Evolutionary conservation across 306 rosid species (phyloP).

Genomic region (Rosa multiflora): DNA sequence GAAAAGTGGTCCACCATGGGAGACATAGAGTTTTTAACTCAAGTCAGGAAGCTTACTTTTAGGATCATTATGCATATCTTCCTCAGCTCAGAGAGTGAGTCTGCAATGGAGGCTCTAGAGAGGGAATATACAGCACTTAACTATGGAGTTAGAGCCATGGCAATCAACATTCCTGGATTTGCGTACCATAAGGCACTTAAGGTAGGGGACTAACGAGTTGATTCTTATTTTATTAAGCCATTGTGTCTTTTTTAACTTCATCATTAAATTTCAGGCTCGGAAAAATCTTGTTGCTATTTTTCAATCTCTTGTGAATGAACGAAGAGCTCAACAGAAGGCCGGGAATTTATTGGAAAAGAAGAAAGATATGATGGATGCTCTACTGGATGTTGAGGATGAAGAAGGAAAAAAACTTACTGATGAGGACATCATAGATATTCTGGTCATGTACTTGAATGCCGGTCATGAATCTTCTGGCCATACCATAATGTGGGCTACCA

Average conservation of each 20-base stretch:
- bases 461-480: slow-evolving; percentile 98
- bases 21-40: slow-evolving; percentile 65
- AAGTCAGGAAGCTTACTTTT: slow-evolving; percentile 69
- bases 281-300: slow-evolving; percentile 58
- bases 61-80: slow-evolving; percentile 79
- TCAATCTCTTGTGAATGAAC: slow-evolving; percentile 59
- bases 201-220: slow-evolving; percentile 34
- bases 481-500: slow-evolving; percentile 78
- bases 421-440: slow-evolving; percentile 68
- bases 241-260: not conserved
- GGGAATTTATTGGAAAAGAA: slow-evolving; percentile 10
- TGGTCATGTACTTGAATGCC: slow-evolving; percentile 90
- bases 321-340: slow-evolving; percentile 41
- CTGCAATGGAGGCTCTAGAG: slow-evolving; percentile 66
- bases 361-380: slow-evolving; percentile 87
- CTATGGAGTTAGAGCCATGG: slow-evolving; percentile 84
- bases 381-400: slow-evolving; percentile 75
- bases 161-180: slow-evolving; percentile 82
- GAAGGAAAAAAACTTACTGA: slow-evolving; percentile 62
- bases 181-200: slow-evolving; percentile 76
- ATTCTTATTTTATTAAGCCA: not conserved
- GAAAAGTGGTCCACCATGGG: slow-evolving; percentile 73
- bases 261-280: slow-evolving; percentile 54
- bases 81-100: slow-evolving; percentile 72
- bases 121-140: slow-evolving; percentile 73